Evolutionary conservation across 192 early-diverging fungal genomes (phyloP).

Genomic region (Coemansia sp.): DNA sequence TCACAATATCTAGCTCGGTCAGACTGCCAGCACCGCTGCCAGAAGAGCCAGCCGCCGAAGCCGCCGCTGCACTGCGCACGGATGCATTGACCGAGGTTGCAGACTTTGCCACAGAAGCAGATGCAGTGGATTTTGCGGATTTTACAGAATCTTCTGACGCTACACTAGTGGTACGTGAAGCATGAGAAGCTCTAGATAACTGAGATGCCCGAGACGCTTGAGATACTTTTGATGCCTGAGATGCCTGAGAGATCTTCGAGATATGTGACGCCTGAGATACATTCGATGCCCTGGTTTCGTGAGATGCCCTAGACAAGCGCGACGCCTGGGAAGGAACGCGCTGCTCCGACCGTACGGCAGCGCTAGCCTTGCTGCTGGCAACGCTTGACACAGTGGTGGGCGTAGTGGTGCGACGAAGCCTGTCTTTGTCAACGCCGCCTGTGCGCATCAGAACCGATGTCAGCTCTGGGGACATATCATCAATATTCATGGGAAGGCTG

Average conservation of each 20-base stretch:
- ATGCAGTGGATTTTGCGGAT: not conserved
- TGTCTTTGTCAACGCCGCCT: slow-evolving; percentile 31
- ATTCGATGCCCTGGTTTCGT: not conserved
- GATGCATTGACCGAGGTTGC: not conserved
- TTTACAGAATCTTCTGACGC: too few relatives aligned
- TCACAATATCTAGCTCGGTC: slow-evolving; percentile 53
- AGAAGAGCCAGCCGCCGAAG: not conserved
- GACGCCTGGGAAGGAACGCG: not conserved
- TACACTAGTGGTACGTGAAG: not conserved
- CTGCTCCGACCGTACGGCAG: not conserved
- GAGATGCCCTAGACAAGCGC: not conserved
- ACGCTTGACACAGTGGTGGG: slow-evolving; percentile 8
- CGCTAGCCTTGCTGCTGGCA: slow-evolving; percentile 8
- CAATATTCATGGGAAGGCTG: slow-evolving; percentile 43
- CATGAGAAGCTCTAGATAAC: not conserved
- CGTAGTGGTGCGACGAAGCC: slow-evolving; percentile 33
- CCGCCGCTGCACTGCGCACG: slow-evolving; percentile 5
- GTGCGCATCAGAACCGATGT: slow-evolving; percentile 49
- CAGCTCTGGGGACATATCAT: slow-evolving; percentile 49
- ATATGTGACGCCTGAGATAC: not conserved
- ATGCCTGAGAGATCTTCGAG: too few relatives aligned
- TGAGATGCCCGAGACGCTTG: not conserved
- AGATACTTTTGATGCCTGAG: not conserved
- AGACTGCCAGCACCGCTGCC: slow-evolving; percentile 20
- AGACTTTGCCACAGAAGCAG: not conserved